phyloP scores from a whole-genome alignment of 2,329 filamentous ascomycete species.

The Aspergillus luchuensis region DNA sequence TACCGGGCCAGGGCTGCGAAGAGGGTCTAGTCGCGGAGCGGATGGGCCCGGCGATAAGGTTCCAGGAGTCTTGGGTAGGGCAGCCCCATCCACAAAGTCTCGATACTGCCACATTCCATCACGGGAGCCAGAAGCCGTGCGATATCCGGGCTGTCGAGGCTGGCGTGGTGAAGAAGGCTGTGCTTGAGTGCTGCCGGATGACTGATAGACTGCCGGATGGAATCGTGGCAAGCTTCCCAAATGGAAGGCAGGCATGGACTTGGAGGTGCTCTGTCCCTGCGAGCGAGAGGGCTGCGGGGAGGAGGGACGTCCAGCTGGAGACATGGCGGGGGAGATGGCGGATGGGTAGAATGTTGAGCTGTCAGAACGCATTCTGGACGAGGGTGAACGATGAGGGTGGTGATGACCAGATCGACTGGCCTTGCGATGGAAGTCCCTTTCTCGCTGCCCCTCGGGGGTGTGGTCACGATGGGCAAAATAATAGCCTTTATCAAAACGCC shows the following conservation, averaged over 20 bases:
- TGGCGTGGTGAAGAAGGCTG: conserved; percentile 40
- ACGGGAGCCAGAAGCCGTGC: conserved; percentile 37
- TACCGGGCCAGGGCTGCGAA: conserved; percentile 50
- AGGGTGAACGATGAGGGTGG: conserved; percentile 12
- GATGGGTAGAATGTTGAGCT: conserved; percentile 36
- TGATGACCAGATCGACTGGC: conserved; percentile 20
- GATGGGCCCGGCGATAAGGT: conserved; percentile 39
- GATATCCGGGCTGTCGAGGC: conserved; percentile 35
- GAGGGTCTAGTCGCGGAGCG: conserved; percentile 48
- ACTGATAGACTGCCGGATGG: conserved; percentile 49
- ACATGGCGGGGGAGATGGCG: conserved; percentile 36
- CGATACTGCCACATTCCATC: conserved; percentile 46
- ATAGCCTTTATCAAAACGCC: conserved; percentile 39
- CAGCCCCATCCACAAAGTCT: conserved; percentile 43
- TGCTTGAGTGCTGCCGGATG: conserved; percentile 26
- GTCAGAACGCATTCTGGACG: conserved; percentile 37
- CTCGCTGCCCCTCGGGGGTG: conserved; percentile 22
- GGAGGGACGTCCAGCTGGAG: conserved; percentile 32
- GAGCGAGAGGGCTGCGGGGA: conserved; percentile 41
- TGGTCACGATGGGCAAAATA: conserved; percentile 38
- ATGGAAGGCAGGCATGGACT: conserved; percentile 41
- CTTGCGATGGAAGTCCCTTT: conserved; percentile 18
- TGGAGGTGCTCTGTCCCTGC: conserved; percentile 35
- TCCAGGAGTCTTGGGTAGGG: conserved; percentile 32
- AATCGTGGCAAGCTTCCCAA: conserved; percentile 48